Conservation (phyloP, 768 basidiomycete species). For the Psilocybe cyanescens region DNA sequence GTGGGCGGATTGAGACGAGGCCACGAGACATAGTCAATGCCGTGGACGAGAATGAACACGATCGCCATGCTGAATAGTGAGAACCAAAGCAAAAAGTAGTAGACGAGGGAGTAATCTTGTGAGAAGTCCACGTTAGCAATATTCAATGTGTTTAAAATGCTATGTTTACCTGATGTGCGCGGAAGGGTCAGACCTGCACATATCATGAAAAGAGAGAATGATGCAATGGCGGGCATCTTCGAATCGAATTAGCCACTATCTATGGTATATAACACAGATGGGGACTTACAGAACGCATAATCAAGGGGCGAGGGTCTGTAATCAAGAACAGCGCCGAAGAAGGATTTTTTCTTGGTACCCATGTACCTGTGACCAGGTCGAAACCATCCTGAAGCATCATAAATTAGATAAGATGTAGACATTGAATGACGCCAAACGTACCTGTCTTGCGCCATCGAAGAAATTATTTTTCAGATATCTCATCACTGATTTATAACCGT, state of each 20-base stretch:
- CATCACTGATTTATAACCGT: constrained; percentile 81
- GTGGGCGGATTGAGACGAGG: constrained; percentile 86
- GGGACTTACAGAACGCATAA: constrained; percentile 77
- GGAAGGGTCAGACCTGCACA: constrained; percentile 86
- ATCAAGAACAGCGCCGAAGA: constrained; percentile 72
- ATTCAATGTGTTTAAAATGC: constrained; percentile 15
- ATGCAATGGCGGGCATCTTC: constrained; percentile 84
- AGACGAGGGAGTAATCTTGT: constrained; percentile 81
- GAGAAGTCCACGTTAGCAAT: constrained; percentile 9
- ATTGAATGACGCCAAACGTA: constrained; percentile 27
- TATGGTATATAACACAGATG: not conserved
- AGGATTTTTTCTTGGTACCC: constrained; percentile 82
- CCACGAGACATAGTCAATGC: constrained; percentile 95
- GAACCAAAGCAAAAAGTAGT: constrained; percentile 86
- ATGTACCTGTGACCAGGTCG: constrained; percentile 90
- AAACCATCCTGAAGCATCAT: constrained; percentile 76
- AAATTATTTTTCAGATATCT: constrained; percentile 97
- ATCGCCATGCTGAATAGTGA: constrained; percentile 62
- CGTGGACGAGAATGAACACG: constrained; percentile 79
- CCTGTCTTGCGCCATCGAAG: constrained; percentile 93
- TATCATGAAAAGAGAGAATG: constrained; percentile 87
- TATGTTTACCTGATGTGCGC: constrained; percentile 76
- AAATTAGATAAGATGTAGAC: not conserved
- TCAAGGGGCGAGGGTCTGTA: constrained; percentile 78
- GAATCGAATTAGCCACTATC: constrained; percentile 5